Evolutionary conservation across 2,329 filamentous ascomycete genomes (phyloP), one percentile per base, ranked within the genome.

Genomic region (Zarea fungicola): DNA sequence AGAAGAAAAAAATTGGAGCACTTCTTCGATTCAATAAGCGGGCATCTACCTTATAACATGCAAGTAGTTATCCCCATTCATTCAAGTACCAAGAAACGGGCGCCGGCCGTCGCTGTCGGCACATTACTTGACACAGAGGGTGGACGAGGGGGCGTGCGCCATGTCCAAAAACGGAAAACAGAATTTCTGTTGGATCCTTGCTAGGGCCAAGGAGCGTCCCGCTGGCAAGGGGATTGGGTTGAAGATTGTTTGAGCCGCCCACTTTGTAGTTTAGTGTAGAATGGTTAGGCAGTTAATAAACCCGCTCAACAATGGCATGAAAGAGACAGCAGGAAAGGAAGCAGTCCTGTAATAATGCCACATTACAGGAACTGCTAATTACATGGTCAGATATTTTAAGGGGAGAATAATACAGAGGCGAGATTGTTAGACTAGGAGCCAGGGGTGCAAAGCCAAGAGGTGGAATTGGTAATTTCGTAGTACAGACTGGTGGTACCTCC

Each of bases 101-200:
- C n/a, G n/a, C n/a, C n/a, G n/a, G n/a, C n/a, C n/a, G 6, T 45
- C 42, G 14, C 35, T 32, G 36, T 45, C 22, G 42, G 42, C 42
- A 36, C 31, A 36, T 46, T 47, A 28, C 19, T 45, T 43, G 28
- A 43, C 41, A 43, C 39, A 23, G 28, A n/a, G 32, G 25, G 29
- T 44, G 29, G 42, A 35, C 42, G 23, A 28, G 22, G 22, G 22
- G 3, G 6, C 19, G n/a, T 39, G 9, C 42, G 37, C 25, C 35
- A 39, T 36, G 31, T n/a, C 31, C 42, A 46, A 39, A 26, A 37
- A 22, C 18, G 14, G 34, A 47, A n/a, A 47, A 25, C 26, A 39
- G 43, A 47, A 35, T 47, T 32, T 31, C 43, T 47, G 43, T 25
- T 10, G 10, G 8, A 47, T 47, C 43, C 35, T 23, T 47, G 25